Evolutionary conservation across 441 rosid species (phyloP), one percentile per base, ranked within the genome.

Genomic region (Flueggea neowawraea): DNA sequence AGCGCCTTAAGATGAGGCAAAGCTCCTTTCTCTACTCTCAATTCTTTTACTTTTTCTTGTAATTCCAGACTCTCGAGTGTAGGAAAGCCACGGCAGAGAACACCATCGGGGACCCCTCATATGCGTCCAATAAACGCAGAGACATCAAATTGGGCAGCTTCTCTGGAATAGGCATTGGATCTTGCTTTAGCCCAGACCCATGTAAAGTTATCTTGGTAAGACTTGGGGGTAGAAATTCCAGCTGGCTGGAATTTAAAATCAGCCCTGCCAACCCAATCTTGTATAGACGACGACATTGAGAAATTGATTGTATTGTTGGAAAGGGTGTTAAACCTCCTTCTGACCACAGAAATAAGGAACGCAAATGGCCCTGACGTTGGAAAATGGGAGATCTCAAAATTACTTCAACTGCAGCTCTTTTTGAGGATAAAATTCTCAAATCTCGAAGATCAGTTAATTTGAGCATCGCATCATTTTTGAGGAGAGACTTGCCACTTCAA

Each of bases 21-120:
- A 12, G 72, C 57, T 36, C 62, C 57, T 12, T 56, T 17, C 53
- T 50, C 62, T 41, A 62, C 39, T 44, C 41, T 8, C 72, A 45
- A 52, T 12, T 61, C 52, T 41, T 56, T 8, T 15, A 61, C 11
- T 0, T 2, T 16, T 22, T 0, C 0, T 0, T 10, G 8, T 12
- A 68, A 47, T 16, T 3, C 10, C 8, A 43, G 45, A 54, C 32
- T 0, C 39, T 5, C 54, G 31, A 0, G 31, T 52, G 28, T 2
- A 22, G 28, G 28, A 22, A 22, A 22, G 28, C 28, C 28, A 22
- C 28, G 28, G 28, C 28, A 22, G 28, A 22, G 28, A 54, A 44
- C 0, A 33, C 54, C 67, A 69, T 69, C 51, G 12, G 14, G 14
- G 39, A 51, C 3, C 59, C 52, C 5, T 0, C 13, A 12, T 9